phyloP scores from a whole-genome alignment of 192 early-diverging fungal genomes.

The Backusella tarrabulga region DNA sequence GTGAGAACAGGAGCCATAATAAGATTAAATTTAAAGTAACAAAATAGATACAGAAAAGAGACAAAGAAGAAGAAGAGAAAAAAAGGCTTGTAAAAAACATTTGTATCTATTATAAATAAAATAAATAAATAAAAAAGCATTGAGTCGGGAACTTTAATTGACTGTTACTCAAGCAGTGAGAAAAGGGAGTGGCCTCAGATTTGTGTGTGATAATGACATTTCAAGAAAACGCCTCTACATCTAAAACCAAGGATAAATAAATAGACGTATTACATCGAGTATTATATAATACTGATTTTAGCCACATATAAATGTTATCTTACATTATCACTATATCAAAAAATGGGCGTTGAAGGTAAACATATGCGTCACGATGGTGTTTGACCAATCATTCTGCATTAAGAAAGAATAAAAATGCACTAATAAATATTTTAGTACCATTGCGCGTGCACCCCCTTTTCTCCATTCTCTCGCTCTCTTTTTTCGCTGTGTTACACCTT shows the following conservation, averaged over 20 bases:
- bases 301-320: neutral
- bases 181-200: neutral
- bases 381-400: neutral
- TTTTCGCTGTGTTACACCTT: neutral
- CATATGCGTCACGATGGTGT: neutral
- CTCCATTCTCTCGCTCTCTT: neutral
- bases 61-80: neutral
- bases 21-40: neutral
- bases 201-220: neutral
- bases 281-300: neutral
- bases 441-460: neutral
- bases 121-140: neutral
- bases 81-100: neutral
- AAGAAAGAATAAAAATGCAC: neutral
- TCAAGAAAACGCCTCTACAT: neutral
- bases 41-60: neutral
- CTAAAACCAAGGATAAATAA: neutral
- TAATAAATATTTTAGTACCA: neutral
- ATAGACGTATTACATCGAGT: neutral
- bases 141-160: neutral
- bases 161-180: neutral
- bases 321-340: neutral
- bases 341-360: neutral
- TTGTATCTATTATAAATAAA: neutral
- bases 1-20: conserved; percentile 4